Percentiles rank a stretch among this genome's conserved stretches.
Evolutionary conservation across 164 flowering plant genomes (phyloP).

Genomic region (Nymphaea colorata): DNA sequence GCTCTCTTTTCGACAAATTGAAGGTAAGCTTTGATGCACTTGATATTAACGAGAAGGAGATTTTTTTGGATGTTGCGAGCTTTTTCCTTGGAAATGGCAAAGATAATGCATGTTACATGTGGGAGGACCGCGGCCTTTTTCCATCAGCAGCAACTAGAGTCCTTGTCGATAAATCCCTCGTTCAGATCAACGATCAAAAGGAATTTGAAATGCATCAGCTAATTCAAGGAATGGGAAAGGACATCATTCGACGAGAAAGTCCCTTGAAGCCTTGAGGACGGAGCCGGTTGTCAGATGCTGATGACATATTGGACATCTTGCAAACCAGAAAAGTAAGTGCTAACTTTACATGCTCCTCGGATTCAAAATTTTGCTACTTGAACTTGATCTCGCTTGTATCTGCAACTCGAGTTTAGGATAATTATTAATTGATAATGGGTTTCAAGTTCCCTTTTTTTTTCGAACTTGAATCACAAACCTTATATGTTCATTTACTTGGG

Average conservation of each 20-base stretch:
- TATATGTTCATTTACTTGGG: no score
- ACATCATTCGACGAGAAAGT: constrained; percentile 1
- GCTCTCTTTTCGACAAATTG: not conserved
- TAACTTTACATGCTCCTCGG: not conserved
- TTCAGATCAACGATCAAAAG: not conserved
- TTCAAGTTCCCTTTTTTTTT: no score
- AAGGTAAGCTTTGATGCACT: constrained; percentile 3
- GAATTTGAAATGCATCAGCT: constrained; percentile 4
- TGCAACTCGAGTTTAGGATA: no score
- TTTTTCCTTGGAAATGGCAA: not conserved
- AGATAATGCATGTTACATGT: not conserved
- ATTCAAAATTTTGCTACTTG: no score
- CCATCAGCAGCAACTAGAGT: not conserved
- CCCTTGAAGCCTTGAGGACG: constrained; percentile 1
- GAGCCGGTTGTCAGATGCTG: constrained; percentile 1
- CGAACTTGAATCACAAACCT: no score
- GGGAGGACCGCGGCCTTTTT: not conserved
- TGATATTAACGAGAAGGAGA: constrained; percentile 3
- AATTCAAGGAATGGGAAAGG: constrained; percentile 6
- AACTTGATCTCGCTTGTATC: no score
- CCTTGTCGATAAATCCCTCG: constrained; percentile 1
- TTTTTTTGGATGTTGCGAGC: constrained; percentile 10
- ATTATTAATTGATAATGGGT: no score
- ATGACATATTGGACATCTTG: not conserved
- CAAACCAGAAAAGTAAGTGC: not conserved